Percentiles rank a stretch among this genome's conserved stretches.
phyloP scores from a whole-genome alignment of 345 rosid species.

The Triadica sebifera region DNA sequence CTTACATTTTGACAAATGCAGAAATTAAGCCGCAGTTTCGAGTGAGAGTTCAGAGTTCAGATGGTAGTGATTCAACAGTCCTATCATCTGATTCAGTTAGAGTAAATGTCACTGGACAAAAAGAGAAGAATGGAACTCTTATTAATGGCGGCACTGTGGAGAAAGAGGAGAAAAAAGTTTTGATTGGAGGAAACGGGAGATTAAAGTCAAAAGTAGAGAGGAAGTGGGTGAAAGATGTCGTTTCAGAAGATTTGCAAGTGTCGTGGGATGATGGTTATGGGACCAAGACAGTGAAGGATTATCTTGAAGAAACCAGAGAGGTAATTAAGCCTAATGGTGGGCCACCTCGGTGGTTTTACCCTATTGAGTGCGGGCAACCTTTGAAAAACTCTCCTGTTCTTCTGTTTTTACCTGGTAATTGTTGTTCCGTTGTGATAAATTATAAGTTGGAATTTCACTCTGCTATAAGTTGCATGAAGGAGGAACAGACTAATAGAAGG shows the following conservation, averaged over 20 bases:
- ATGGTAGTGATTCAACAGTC: conserved; percentile 33
- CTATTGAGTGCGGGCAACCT: conserved; percentile 72
- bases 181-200: conserved; percentile 35
- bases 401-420: conserved; percentile 75
- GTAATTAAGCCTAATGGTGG: conserved; percentile 70
- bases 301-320: conserved; percentile 50
- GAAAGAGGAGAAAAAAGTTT: conserved; percentile 9
- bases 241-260: conserved; percentile 42
- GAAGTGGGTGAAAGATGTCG: conserved; percentile 30
- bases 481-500: neutral
- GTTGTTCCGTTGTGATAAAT: neutral
- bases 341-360: conserved; percentile 89
- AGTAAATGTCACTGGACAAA: conserved; percentile 35
- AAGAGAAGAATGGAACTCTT: conserved; percentile 22
- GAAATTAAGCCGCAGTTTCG: conserved; percentile 30
- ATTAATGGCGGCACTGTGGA: neutral
- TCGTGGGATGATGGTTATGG: conserved; percentile 94
- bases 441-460: too few relatives aligned
- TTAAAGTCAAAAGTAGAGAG: conserved; percentile 24
- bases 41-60: conserved; percentile 46
- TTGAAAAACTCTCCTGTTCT: conserved; percentile 62
- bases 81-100: conserved; percentile 31
- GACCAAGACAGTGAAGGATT: conserved; percentile 55
- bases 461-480: neutral
- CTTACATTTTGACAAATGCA: conserved; percentile 25